Evolutionary conservation across 2,329 filamentous ascomycete genomes (phyloP).

Genomic region (Trichoderma asperellum): DNA sequence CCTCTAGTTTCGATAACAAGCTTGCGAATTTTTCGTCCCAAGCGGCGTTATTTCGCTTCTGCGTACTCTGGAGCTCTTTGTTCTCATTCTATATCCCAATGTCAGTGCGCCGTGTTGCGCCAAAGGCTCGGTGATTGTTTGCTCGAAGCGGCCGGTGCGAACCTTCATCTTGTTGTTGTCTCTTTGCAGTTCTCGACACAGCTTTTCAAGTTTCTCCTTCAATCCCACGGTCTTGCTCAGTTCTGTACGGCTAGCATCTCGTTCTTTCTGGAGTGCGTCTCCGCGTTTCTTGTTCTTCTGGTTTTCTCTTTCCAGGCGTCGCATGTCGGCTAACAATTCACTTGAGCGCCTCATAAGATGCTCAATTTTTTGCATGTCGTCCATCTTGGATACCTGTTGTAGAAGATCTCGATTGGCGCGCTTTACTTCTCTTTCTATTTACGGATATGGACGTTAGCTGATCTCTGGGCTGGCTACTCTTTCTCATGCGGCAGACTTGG

Average conservation of each 20-base stretch:
- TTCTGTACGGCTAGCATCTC: conserved; percentile 85
- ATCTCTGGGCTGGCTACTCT: neutral
- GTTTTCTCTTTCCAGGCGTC: conserved; percentile 90
- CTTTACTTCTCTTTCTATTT: conserved; percentile 84
- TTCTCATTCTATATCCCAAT: conserved; percentile 73
- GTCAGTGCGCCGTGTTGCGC: conserved; percentile 34
- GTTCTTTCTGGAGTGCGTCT: conserved; percentile 94
- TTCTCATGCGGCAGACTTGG: conserved; percentile 10
- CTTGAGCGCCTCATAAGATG: conserved; percentile 88
- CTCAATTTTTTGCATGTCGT: conserved; percentile 88
- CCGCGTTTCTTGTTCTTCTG: conserved; percentile 94
- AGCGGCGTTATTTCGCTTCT: conserved; percentile 78
- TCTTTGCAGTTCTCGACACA: conserved; percentile 90
- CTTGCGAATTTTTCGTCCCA: conserved; percentile 84
- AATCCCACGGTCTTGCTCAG: conserved; percentile 86
- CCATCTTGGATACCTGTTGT: conserved; percentile 87
- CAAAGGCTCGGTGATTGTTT: neutral
- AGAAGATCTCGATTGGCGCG: conserved; percentile 90
- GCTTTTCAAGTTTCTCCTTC: conserved; percentile 95
- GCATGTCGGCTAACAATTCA: conserved; percentile 92
- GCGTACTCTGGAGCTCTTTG: conserved; percentile 83
- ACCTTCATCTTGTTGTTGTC: conserved; percentile 99
- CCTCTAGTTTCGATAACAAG: conserved; percentile 81
- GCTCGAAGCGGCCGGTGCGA: conserved; percentile 31
- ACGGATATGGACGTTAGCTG: conserved; percentile 12